Evolutionary conservation across 2,329 filamentous ascomycete species (phyloP), one percentile per base, ranked within the genome.

Genomic region (Coniochaeta pulveracea): DNA sequence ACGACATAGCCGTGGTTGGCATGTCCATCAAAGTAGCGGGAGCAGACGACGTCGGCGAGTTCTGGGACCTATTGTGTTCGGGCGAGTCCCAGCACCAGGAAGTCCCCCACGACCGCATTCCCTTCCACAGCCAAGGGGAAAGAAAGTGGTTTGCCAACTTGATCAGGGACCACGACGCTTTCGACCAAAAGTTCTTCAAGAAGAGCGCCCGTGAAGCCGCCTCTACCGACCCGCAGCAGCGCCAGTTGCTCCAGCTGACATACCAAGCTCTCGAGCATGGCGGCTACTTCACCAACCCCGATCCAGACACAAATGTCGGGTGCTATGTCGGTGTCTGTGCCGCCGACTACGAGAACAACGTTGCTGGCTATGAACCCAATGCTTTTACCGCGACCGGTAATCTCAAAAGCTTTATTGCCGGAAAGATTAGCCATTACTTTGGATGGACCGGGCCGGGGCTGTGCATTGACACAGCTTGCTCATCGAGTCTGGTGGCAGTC

Each of bases 151-250:
- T n/a, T n/a, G n/a, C n/a, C 16, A 50, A 49, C 36, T 46, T 50
- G 22, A n/a, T 52, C 3, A 28, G 34, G n/a, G 42, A 44, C 19
- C 15, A 29, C 17, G 47, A 49, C 18, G 34, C 37, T 2, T 61
- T 61, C 34, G 61, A 65, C 38, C 45, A 56, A 17, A 39, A 44
- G 2, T 64, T 64, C 47, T 64, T 65, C 48, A 50, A 51, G 19
- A 55, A 54, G n/a, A 51, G 42, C 10, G 42, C 53, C 5, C 48
- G 51, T 4, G 58, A 61, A 46, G 48, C 47, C 11, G 44, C 44
- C 10, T 42, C 52, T 5, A 57, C 55, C 42, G 60, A 63, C 37
- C 60, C 60, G 8, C 55, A 61, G 36, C 56, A 60, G 24, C 47
- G 59, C 6, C 37, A 54, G 4, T 33, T 55, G 4, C 48, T 63